Conservation (phyloP, 2,329 filamentous ascomycete genomes). For the Hymenoscyphus repandus region DNA sequence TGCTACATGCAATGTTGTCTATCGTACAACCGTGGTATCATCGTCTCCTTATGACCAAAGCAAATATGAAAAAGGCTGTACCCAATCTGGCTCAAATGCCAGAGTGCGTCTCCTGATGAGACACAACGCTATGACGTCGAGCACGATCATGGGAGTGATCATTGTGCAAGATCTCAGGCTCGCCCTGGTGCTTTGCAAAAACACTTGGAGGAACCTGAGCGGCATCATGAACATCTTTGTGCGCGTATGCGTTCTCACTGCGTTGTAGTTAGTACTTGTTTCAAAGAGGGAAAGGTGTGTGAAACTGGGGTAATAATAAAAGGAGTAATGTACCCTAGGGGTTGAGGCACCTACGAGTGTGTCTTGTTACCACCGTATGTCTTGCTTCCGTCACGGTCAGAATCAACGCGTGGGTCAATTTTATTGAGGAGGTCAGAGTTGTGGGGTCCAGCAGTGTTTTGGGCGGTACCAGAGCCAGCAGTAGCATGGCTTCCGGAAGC, state of each 20-base stretch:
- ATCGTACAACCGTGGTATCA: neutral
- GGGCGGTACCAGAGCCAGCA: constrained; percentile 31
- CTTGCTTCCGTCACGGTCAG: constrained; percentile 48
- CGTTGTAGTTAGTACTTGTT: neutral
- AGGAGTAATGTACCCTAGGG: neutral
- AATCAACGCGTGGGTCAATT: constrained; percentile 41
- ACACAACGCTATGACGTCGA: constrained; percentile 40
- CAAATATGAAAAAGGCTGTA: neutral
- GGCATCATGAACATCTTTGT: constrained; percentile 6
- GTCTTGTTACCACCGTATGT: constrained; percentile 51
- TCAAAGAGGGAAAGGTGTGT: neutral
- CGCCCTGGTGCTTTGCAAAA: constrained; percentile 8
- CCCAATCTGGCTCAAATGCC: constrained; percentile 6
- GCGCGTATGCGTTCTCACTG: neutral
- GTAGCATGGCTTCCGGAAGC: constrained; percentile 28
- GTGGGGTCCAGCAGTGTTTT: constrained; percentile 47
- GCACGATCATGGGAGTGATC: constrained; percentile 36
- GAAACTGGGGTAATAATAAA: neutral
- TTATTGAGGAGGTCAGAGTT: constrained; percentile 50
- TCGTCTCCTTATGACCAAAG: neutral
- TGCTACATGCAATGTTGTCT: neutral
- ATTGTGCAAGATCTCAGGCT: constrained; percentile 5
- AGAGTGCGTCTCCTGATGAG: constrained; percentile 42
- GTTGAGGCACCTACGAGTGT: constrained; percentile 28
- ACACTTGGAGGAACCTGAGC: constrained; percentile 10